Conservation (phyloP, 108 stramenopile species). For the Cyclotella atomus region DNA sequence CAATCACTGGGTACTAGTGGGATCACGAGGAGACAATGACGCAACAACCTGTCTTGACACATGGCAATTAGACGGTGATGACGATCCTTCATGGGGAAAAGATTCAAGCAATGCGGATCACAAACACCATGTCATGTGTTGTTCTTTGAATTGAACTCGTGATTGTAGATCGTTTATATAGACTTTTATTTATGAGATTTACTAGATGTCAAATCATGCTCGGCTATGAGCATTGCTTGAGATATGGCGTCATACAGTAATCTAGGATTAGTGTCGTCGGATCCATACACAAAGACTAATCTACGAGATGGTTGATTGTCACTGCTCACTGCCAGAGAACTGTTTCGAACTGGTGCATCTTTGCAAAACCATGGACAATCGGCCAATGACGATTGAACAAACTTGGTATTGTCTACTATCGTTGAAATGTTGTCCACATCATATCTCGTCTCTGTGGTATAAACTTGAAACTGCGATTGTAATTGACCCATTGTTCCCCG, state of each 20-base stretch:
- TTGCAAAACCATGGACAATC: conserved; percentile 19
- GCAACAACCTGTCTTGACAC: conserved; percentile 22
- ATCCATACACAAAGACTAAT: conserved; percentile 18
- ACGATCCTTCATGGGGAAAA: conserved; percentile 29
- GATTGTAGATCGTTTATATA: too few species aligned
- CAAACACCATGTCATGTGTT: conserved; percentile 37
- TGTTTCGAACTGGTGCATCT: neutral
- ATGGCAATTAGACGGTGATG: conserved; percentile 16
- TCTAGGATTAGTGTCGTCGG: conserved; percentile 11
- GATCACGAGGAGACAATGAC: conserved; percentile 16
- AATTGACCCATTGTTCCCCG: neutral
- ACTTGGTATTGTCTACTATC: conserved; percentile 26
- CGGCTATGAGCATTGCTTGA: neutral
- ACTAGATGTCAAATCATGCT: too few species aligned
- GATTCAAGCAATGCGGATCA: conserved; percentile 22
- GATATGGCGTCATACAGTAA: conserved; percentile 16
- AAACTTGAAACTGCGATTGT: neutral
- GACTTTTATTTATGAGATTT: too few species aligned
- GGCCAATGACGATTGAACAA: conserved; percentile 22
- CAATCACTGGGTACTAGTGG: conserved; percentile 40
- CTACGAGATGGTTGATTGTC: too few species aligned
- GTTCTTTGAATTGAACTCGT: conserved; percentile 10
- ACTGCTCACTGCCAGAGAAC: neutral
- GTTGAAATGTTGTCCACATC: conserved; percentile 10
- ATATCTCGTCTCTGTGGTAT: conserved; percentile 8